A percentile compares a stretch with the other conserved stretches of the same genome.
phyloP scores from a whole-genome alignment of 805 yeast species.

The Wickerhamomyces sydowiorum region DNA sequence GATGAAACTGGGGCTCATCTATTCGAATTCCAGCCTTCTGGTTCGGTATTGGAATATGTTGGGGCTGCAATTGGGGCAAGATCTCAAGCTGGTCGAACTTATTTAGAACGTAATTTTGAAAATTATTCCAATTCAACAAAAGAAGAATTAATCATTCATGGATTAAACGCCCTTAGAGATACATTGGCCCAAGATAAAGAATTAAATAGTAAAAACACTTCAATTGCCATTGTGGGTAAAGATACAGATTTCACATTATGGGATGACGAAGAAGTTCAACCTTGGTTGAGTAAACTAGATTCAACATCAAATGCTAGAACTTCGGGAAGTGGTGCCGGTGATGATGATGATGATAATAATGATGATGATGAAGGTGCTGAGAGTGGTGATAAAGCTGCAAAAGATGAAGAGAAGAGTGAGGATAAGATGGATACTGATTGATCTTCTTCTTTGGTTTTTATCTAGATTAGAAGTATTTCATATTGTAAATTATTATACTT shows the following conservation, averaged over 20 bases:
- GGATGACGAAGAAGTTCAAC: constrained; percentile 80
- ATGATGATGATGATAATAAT: constrained; percentile 17
- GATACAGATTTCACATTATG: constrained; percentile 68
- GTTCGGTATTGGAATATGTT: constrained; percentile 82
- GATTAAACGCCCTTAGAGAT: constrained; percentile 87
- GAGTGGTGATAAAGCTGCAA: constrained; percentile 12
- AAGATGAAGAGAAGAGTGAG: constrained; percentile 10
- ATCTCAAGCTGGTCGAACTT: constrained; percentile 97
- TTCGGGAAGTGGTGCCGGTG: constrained; percentile 30
- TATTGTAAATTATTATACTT: neutral
- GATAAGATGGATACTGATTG: constrained; percentile 34
- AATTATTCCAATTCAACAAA: constrained; percentile 51
- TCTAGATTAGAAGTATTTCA: neutral
- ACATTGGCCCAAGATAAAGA: constrained; percentile 94
- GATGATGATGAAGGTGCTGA: constrained; percentile 16
- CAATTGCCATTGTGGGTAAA: constrained; percentile 88
- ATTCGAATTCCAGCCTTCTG: constrained; percentile 94
- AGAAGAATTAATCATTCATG: constrained; percentile 78
- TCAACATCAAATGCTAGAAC: constrained; percentile 54
- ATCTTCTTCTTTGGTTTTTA: neutral
- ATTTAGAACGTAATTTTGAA: constrained; percentile 80
- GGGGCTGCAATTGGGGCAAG: constrained; percentile 98
- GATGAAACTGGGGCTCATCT: constrained; percentile 95
- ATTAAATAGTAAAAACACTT: constrained; percentile 74
- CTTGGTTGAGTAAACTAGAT: constrained; percentile 75